These are phyloP conservation scores for Bolboschoenoplectus hybrid DNA, from an alignment of 202 grass and related monocot genomes.

Conservation along the genomic window DNA sequence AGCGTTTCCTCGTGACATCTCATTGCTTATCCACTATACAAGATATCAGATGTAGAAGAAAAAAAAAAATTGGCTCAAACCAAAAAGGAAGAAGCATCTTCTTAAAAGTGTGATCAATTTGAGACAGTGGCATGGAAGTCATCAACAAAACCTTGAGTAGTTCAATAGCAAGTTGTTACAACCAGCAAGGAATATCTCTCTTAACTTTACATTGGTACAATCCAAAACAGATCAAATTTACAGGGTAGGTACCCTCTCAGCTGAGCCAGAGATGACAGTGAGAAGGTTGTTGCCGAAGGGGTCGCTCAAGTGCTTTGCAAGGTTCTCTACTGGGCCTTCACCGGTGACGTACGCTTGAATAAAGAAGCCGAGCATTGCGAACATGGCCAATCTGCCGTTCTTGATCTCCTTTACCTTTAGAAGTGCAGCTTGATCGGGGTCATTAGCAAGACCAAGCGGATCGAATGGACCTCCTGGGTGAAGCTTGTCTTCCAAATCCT, in stretches of 20 bases:
- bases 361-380: constrained; percentile 96
- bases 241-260: constrained; percentile 86
- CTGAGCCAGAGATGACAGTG: constrained; percentile 86
- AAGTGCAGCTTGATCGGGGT: constrained; percentile 92
- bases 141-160: constrained; percentile 30
- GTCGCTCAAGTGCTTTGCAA: constrained; percentile 88
- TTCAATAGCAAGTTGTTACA: constrained; percentile 32
- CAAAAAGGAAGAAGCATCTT: background rate
- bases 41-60: background rate
- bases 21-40: background rate
- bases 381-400: constrained; percentile 96
- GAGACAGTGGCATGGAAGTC: constrained; percentile 16
- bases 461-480: constrained; percentile 95
- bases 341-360: constrained; percentile 98
- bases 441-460: constrained; percentile 70
- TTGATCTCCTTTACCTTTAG: constrained; percentile 99
- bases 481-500: constrained; percentile 91
- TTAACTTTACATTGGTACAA: constrained; percentile 38
- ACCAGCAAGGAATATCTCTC: constrained; percentile 19
- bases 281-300: constrained; percentile 99
- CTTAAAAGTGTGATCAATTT: constrained; percentile 17
- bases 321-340: constrained; percentile 93
- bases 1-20: background rate
- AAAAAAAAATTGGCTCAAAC: background rate
- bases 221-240: constrained; percentile 42